Evolutionary conservation across 352 stramenopile species (phyloP), one percentile per base, ranked within the genome.

Genomic region (Pythium brassicae): DNA sequence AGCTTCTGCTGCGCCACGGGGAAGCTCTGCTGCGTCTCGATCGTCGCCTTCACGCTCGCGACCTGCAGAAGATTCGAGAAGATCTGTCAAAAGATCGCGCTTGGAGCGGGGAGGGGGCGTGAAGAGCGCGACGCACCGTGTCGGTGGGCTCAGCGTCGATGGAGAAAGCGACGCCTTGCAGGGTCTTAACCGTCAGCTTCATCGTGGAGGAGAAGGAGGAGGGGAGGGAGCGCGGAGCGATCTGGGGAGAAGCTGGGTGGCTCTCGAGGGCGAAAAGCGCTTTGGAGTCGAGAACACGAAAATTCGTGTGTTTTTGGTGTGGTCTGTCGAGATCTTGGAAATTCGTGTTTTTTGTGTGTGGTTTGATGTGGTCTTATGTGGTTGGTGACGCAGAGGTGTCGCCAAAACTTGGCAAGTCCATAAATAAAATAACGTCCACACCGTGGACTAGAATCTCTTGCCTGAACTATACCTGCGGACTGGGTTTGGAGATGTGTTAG

Each of bases 111-210:
- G 17, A 32, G 32, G 7, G 17, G 2, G 22, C 20, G n/a, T n/a
- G 15, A 47, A 20, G 8, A 15, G 27, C 20, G n/a, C 5, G 19
- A 19, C 66, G 48, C 62, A 94, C 84, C 59, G 82, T 77, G 54
- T 94, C 80, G 20, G 78, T 80, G 27, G 74, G 63, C 60, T 92
- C 82, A 34, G 78, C 76, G 26, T 92, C 78, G 47, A 92, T 66
- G 8, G 79, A 61, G 71, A 92, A 91, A 44, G 80, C 76, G n/a
- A 90, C 79, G 65, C 84, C 84, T 65, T 92, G 82, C 23, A 92
- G 69, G 50, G 84, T 94, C 77, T 94, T 94, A 45, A 92, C 80
- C 40, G 84, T 90, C 53, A 92, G 79, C 78, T 92, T 94, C 84
- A 94, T 94, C 12, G 46, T 17, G 51, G n/a, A 17, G 8, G 11